Conservation (phyloP, 1,284 basidiomycete species). For the Rugosomyces carneus region DNA sequence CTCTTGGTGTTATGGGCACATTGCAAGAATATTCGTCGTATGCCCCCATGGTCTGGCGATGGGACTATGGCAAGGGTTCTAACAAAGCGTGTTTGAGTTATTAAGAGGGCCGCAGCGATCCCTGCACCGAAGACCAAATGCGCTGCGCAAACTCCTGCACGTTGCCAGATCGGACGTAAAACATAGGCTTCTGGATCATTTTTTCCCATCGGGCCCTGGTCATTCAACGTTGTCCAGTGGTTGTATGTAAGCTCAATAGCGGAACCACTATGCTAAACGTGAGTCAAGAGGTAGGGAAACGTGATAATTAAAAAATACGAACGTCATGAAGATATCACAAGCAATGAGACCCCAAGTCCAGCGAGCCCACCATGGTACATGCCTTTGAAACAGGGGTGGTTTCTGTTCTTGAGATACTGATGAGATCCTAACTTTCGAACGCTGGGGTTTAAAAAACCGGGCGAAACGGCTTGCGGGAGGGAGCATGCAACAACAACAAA, state of each 20-base stretch:
- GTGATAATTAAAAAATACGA: constrained; percentile 10
- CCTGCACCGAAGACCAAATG: constrained; percentile 19
- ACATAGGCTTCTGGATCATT: constrained; percentile 15
- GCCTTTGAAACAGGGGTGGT: constrained; percentile 21
- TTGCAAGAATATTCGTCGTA: constrained; percentile 33
- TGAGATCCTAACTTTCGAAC: constrained; percentile 8
- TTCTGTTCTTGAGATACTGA: constrained; percentile 8
- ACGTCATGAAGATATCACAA: constrained; percentile 28
- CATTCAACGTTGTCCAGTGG: constrained; percentile 21
- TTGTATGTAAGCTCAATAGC: constrained; percentile 26
- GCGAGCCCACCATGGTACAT: constrained; percentile 25
- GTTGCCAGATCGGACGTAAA: constrained; percentile 20
- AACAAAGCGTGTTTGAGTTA: constrained; percentile 18
- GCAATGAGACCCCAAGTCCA: constrained; percentile 25
- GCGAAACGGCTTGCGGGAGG: constrained; percentile 9
- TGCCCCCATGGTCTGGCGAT: constrained; percentile 6
- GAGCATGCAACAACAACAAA: constrained; percentile 12
- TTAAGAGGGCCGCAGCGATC: constrained; percentile 18
- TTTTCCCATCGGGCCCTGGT: constrained; percentile 17
- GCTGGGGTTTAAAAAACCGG: constrained; percentile 13
- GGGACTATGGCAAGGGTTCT: constrained; percentile 18
- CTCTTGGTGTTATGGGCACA: constrained; percentile 29
- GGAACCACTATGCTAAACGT: constrained; percentile 19
- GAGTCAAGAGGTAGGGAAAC: not conserved
- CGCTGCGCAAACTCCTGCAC: constrained; percentile 16